Base-by-base conservation (phyloP, 768 basidiomycete species). In the Sarcomyxa edulis region DNA sequence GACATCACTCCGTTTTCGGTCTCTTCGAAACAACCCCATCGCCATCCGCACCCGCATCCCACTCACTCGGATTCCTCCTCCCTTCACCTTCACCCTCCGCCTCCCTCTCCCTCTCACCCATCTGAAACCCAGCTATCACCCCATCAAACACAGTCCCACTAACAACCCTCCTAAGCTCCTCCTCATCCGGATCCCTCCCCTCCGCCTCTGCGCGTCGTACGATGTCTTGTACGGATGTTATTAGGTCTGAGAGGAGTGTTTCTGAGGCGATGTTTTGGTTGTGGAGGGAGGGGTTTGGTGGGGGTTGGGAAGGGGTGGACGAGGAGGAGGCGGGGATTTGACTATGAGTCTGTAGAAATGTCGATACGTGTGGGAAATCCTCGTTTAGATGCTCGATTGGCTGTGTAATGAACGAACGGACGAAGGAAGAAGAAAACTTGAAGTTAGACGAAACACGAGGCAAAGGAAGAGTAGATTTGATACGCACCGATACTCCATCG, bases 401-500 rank as follows among this genome's bases (percentile, higher is more conserved):
- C 88, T 88, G 48, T 32, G 21, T 42, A 41, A 39, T 10, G 5
- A 8, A 29, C 40, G 28, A 40, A 51, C 12, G 50, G 32, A 20
- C 36, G 33, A 8, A 24, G 22, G 21, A 33, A 21, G 14, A 21
- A 41, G 14, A 35, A 24, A 19, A 26, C 21, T 29, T 37, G 24
- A 35, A 37, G 24, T 12, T 14, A 22, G 11, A n/a, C 14, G 23
- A 16, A n/a, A n/a, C n/a, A n/a, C n/a, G 6, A 12, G 19, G n/a
- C 23, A 34, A 11, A 31, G 19, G 20, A 38, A 27, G 24, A 9
- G 20, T 29, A 7, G 21, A 29, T 31, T 18, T 20, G 35, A 34
- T 20, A 70, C 84, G 31, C 54, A 94, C 92, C 21, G 84, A 83
- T 35, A 88, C 52, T 12, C 85, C 89, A 46, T 89, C 80, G 36